Percentiles rank a stretch among this genome's conserved stretches.
These are phyloP conservation scores for Kitagawia praeruptora DNA, from an alignment of 129 eudicot species.

Conservation along the genomic window DNA sequence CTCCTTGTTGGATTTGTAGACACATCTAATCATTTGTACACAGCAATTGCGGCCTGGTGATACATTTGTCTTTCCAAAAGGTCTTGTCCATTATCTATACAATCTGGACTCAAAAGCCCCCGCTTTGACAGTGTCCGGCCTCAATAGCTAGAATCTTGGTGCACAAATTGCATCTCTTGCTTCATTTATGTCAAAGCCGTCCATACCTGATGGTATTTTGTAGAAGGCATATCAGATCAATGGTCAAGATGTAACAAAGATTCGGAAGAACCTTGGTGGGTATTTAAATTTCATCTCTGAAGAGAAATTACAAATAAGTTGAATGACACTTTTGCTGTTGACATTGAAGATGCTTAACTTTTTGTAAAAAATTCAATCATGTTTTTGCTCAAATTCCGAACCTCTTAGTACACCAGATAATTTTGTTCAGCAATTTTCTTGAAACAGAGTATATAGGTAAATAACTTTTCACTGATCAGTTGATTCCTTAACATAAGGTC, in stretches of 20 bases:
- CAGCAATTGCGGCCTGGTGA: slow-evolving; percentile 62
- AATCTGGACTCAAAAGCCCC: slow-evolving; percentile 37
- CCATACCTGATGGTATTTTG: slow-evolving; percentile 55
- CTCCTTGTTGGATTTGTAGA: slow-evolving; percentile 79
- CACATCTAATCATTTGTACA: slow-evolving; percentile 49
- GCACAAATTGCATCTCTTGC: slow-evolving; percentile 67
- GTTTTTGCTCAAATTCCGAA: background rate
- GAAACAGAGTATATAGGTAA: no score
- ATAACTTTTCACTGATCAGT: no score
- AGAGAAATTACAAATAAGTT: background rate
- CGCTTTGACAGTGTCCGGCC: slow-evolving; percentile 63
- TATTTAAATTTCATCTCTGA: slow-evolving; percentile 7
- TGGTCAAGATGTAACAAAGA: slow-evolving; percentile 58
- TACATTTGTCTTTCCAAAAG: slow-evolving; percentile 66
- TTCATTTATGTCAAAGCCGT: slow-evolving; percentile 53
- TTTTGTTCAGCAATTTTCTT: background rate
- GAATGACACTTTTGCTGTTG: background rate
- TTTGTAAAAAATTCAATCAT: background rate
- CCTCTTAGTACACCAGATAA: background rate
- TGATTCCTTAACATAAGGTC: no score
- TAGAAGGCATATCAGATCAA: slow-evolving; percentile 49
- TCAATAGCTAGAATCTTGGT: slow-evolving; percentile 75
- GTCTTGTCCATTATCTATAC: slow-evolving; percentile 58
- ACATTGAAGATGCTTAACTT: background rate
- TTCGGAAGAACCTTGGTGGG: slow-evolving; percentile 61